Percentiles rank a stretch among this genome's conserved stretches.
Conservation (phyloP, 129 eudicot species). For the Flaveria bidentis region DNA sequence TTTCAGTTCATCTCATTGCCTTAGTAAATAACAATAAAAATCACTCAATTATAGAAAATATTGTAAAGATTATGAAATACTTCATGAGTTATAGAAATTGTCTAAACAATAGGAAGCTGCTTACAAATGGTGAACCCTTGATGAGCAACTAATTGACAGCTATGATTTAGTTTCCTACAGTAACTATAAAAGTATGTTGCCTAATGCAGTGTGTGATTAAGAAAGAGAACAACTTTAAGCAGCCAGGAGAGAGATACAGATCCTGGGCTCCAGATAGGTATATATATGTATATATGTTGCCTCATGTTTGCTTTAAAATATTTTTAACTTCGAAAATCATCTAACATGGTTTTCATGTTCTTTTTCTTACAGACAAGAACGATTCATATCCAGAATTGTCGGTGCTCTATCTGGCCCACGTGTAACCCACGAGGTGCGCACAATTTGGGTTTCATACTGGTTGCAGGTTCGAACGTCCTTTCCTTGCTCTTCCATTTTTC, state of each 20-base stretch:
- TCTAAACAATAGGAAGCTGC: neutral
- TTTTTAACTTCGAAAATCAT: neutral
- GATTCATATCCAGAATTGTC: constrained; percentile 63
- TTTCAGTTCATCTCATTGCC: too few species aligned
- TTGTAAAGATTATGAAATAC: too few species aligned
- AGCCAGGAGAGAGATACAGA: constrained; percentile 91
- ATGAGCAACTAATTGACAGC: neutral
- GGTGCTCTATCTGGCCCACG: constrained; percentile 72
- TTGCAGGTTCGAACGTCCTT: constrained; percentile 53
- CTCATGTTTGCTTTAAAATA: neutral
- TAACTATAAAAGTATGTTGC: neutral
- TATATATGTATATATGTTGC: constrained; percentile 16
- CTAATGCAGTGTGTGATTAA: constrained; percentile 55
- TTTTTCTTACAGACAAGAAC: constrained; percentile 70
- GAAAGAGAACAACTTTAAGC: constrained; percentile 89
- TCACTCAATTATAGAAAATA: too few species aligned
- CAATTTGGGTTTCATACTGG: constrained; percentile 79
- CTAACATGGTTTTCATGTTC: constrained; percentile 14
- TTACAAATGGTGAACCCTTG: neutral
- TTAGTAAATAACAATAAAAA: too few species aligned
- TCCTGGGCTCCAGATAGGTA: constrained; percentile 75
- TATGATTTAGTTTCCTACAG: neutral
- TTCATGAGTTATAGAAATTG: neutral
- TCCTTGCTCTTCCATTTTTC: neutral
- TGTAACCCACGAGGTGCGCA: constrained; percentile 83